Evolutionary conservation across 805 yeast species (phyloP).

Genomic region (Ogataea salicorniae): DNA sequence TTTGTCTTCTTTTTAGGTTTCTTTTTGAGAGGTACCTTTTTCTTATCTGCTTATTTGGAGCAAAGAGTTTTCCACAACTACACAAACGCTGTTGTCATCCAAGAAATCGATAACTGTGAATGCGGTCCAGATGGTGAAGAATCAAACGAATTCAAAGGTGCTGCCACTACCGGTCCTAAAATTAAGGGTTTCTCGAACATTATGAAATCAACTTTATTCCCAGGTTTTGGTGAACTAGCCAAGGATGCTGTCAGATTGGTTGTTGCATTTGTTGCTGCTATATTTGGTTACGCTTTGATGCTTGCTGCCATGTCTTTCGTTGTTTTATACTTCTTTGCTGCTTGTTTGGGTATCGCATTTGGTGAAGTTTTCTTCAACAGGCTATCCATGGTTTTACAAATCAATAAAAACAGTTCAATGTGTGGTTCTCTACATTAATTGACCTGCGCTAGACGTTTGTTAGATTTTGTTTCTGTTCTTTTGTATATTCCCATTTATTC

Average conservation of each 20-base stretch:
- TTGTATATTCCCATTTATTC: not conserved
- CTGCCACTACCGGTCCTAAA: constrained; percentile 1
- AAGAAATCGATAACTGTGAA: constrained; percentile 30
- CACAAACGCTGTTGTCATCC: constrained; percentile 25
- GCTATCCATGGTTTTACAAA: constrained; percentile 35
- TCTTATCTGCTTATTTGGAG: constrained; percentile 59
- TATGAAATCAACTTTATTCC: constrained; percentile 29
- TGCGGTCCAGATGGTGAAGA: constrained; percentile 30
- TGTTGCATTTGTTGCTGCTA: constrained; percentile 54
- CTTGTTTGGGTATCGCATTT: constrained; percentile 61
- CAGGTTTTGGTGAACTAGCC: constrained; percentile 31
- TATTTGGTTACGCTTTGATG: constrained; percentile 71
- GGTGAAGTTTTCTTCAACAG: constrained; percentile 70
- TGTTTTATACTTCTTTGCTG: constrained; percentile 65
- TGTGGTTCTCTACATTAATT: constrained; percentile 26
- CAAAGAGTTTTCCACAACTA: constrained; percentile 54
- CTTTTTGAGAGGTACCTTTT: constrained; percentile 53
- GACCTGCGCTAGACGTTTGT: not conserved
- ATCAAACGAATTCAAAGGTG: constrained; percentile 9
- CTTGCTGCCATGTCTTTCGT: constrained; percentile 72
- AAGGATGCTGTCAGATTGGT: constrained; percentile 54
- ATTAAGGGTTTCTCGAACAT: constrained; percentile 4
- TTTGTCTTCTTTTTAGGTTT: constrained; percentile 55
- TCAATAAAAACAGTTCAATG: constrained; percentile 31
- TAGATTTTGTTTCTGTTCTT: too few species aligned